Base-by-base conservation (phyloP, 139 green algal species). In the Parachlorella kessleri region DNA sequence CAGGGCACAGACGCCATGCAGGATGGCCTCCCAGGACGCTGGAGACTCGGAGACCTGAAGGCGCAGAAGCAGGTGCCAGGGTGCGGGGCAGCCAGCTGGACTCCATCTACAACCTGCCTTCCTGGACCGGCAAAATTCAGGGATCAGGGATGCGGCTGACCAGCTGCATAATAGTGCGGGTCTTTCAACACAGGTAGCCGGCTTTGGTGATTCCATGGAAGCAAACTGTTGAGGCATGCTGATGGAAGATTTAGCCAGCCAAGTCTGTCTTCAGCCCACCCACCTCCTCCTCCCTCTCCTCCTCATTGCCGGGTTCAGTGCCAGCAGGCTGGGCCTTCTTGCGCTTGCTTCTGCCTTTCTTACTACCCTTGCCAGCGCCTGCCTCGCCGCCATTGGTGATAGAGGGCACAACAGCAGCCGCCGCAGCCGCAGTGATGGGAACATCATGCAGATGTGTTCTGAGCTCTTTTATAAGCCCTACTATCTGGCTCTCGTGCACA, bases 1-100 rank as follows among this genome's bases (percentile, higher is more conserved):
- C 14, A 93, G 30, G 69, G 84, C 81, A 33, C 81, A 80, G 32
- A 93, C 71, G n/a, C 91, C 91, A 18, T 59, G 70, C 36, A 88
- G 78, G 42, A 93, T 81, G 4, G 84, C 77, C 26, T 71, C 35
- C 91, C 91, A 95, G 24, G 54, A 81, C 32, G 86, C 84, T 28
- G 55, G 35, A 9, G 84, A 88, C 77, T 95, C 91, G 3, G 65
- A 6, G 55, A 65, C 2, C 33, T 54, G 66, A 21, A 68, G 28
- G 35, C 38, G 37, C 23, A 59, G 48, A 18, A 59, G 48, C 14
- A 18, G 48, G 48, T 59, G n/a, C n/a, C n/a, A n/a, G n/a, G n/a
- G n/a, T n/a, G n/a, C n/a, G n/a, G n/a, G n/a, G n/a, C n/a, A n/a
- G n/a, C n/a, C n/a, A n/a, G n/a, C n/a, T n/a, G n/a, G n/a, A n/a